Evolutionary conservation across 2,329 filamentous ascomycete species (phyloP), one percentile per base, ranked within the genome.

Genomic region (Colletotrichum lupini): DNA sequence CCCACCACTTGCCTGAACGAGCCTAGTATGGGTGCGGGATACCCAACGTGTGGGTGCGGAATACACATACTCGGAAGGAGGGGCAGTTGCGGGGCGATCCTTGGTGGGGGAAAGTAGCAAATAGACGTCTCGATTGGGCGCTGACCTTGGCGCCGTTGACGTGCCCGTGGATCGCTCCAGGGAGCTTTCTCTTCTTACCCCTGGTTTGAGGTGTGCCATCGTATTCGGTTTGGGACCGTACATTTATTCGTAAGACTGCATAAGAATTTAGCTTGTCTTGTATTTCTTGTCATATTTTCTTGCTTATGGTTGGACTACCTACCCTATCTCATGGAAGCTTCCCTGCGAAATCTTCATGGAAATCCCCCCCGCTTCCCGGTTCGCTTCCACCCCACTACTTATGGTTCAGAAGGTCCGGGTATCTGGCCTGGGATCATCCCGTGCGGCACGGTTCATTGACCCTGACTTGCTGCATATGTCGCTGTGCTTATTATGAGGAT

Each of bases 61-160:
- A n/a, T n/a, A n/a, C n/a, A n/a, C n/a, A n/a, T n/a, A n/a, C n/a
- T n/a, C n/a, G 37, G 37, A 42, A 16, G 37, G 61, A 64, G 61
- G 61, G 61, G 61, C 61, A 22, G n/a, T 55, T 64, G 61, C 46
- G 61, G 61, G 61, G 46, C 61, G 8, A 55, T 55, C 16, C 22
- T 55, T 42, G 37, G 37, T 42, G 37, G 37, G 37, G 37, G 37
- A 16, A 42, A 42, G 61, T 32, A 28, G 61, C 14, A 64, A 64
- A 53, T 30, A 19, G 16, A 49, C 11, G 22, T n/a, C n/a, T 64
- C 46, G 30, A 64, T 64, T 64, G 61, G 61, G 30, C 49, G 30
- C 61, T 64, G 42, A 19, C 46, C n/a, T 55, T 22, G 14, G 22
- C 30, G 46, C 46, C 28, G 28, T 64, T 28, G 28, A 64, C 46